phyloP scores from a whole-genome alignment of 192 early-diverging fungal genomes.

The Linnemannia exigua region DNA sequence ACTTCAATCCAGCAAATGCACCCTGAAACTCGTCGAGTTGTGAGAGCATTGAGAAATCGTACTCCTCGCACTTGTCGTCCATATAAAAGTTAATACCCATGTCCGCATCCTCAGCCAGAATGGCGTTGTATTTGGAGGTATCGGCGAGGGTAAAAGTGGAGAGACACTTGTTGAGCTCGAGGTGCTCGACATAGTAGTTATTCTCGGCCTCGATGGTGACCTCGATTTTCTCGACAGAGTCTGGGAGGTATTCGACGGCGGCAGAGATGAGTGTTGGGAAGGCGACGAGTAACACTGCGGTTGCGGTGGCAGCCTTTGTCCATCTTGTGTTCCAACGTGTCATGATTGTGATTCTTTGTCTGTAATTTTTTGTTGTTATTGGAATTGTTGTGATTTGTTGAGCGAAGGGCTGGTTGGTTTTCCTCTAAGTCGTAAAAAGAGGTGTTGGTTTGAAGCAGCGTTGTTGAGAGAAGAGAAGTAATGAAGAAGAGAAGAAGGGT shows the following conservation, averaged over 20 bases:
- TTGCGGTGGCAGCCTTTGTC: not conserved
- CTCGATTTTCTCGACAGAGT: conserved; percentile 9
- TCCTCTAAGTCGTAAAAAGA: not conserved
- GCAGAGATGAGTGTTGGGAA: conserved; percentile 22
- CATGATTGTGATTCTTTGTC: not conserved
- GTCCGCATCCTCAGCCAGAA: not conserved
- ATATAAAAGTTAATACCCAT: conserved; percentile 41
- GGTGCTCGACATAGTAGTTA: not conserved
- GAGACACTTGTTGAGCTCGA: conserved; percentile 32
- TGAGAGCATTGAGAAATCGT: conserved; percentile 38
- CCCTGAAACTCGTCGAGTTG: conserved; percentile 16
- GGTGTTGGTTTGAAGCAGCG: not conserved
- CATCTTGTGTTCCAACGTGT: conserved; percentile 7
- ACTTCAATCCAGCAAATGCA: conserved; percentile 26
- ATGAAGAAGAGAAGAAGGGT: not conserved
- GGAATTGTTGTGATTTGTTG: not conserved
- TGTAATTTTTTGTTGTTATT: not conserved
- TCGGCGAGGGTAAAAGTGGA: not conserved
- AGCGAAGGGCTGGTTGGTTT: not conserved
- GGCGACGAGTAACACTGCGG: not conserved
- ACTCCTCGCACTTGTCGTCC: conserved; percentile 48
- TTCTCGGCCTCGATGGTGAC: conserved; percentile 19
- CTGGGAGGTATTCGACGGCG: conserved; percentile 3
- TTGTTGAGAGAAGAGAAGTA: not conserved
- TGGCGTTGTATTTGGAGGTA: conserved; percentile 20